Evolutionary conservation across 2,329 filamentous ascomycete species (phyloP), one percentile per base, ranked within the genome.

Genomic region (Hypoxylon sp.): DNA sequence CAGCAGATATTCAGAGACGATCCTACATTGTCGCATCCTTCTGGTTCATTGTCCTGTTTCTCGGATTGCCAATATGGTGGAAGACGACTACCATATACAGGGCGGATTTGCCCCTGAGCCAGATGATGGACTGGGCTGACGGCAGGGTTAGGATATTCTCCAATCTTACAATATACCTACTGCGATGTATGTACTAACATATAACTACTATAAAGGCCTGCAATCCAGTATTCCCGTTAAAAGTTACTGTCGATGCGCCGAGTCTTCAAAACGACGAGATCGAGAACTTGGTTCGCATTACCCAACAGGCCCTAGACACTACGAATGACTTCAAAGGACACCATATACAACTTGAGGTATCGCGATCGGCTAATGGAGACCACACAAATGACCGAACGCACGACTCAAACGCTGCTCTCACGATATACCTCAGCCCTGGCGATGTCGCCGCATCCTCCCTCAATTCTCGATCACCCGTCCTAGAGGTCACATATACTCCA

Each of bases 51-150:
- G 93, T 97, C 5, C 78, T 97, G 5, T 87, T 91, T 31, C 82
- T 99, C 5, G 96, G 96, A 2, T 80, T 99, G 72, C 96, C 96
- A 63, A 91, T 97, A 87, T 99, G 96, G 96, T 97, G 94, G 90
- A 90, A 90, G 79, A 98, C 96, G 0, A 99, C 96, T 3, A 92
- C 92, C 0, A 97, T 98, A 61, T 94, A 97, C 80, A 89, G 96
- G 61, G 94, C 95, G 11, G 87, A 90, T 48, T 83, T 99, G 73
- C 96, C 96, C 4, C 80, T 98, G 73, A 87, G 92, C 77, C 87
- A 90, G 60, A 99, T 99, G 96, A 88, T 92, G 73, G 88, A 92
- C 69, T 98, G 96, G 95, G 92, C 94, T 9, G 92, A 97, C 76
- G 94, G 94, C 71, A 93, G 92, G 86, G 94, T 97, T 48, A 54